phyloP scores from a whole-genome alignment of 805 yeast genomes.

The Candida golubevii region DNA sequence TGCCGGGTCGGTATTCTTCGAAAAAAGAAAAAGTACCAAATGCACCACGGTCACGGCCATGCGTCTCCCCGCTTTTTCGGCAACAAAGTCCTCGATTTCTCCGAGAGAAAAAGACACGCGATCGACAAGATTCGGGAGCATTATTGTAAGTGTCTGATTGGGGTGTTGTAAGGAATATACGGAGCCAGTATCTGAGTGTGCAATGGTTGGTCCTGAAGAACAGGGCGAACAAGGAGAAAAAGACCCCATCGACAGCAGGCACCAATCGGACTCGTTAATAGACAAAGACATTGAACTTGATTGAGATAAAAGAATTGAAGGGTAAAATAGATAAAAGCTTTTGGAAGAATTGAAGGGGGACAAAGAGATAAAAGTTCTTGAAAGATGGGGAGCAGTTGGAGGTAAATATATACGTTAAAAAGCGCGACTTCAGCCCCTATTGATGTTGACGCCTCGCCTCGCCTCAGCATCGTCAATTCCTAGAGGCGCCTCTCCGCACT shows the following conservation, averaged over 20 bases:
- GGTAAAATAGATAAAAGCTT: no score
- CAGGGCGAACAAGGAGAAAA: constrained; percentile 17
- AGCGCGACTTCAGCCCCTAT: no score
- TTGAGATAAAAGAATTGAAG: no score
- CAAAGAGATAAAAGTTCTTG: no score
- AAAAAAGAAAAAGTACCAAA: constrained; percentile 12
- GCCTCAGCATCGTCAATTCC: no score
- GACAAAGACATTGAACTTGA: no score
- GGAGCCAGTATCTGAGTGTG: no score
- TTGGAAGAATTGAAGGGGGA: no score
- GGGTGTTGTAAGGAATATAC: neutral
- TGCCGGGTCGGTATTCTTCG: constrained; percentile 2
- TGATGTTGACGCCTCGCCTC: no score
- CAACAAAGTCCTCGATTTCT: constrained; percentile 11
- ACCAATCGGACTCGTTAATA: no score
- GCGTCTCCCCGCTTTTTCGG: neutral
- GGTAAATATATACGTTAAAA: no score
- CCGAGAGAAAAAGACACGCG: constrained; percentile 1
- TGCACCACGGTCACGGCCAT: constrained; percentile 8
- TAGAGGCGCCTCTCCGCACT: constrained; percentile 4
- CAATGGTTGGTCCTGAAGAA: constrained; percentile 5
- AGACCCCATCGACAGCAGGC: neutral
- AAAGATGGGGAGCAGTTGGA: no score
- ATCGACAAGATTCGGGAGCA: constrained; percentile 14
- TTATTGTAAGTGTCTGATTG: constrained; percentile 3